These are phyloP conservation scores for Yarrowia yakushimensis DNA, from an alignment of 805 yeast species.

Conservation along the genomic window DNA sequence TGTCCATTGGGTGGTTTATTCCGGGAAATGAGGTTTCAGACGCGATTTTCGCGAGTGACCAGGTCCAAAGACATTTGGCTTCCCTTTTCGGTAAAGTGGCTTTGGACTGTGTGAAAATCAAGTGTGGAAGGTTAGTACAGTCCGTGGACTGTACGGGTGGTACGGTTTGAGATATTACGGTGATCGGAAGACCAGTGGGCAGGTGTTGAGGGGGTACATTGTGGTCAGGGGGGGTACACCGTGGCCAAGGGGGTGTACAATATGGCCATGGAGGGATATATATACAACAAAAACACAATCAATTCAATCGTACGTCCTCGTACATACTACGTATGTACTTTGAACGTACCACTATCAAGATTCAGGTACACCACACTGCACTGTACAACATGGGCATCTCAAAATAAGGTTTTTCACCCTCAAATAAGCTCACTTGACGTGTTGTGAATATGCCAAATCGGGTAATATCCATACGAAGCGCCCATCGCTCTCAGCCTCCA, in stretches of 20 bases:
- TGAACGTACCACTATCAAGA: not conserved
- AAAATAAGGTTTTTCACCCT: not conserved
- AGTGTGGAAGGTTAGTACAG: slow-evolving; percentile 18
- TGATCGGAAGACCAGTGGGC: too few relatives aligned
- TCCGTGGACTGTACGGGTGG: not conserved
- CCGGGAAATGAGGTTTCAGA: not conserved
- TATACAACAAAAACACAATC: too few relatives aligned
- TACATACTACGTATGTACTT: too few relatives aligned
- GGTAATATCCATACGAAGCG: slow-evolving; percentile 20
- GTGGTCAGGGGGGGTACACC: too few relatives aligned
- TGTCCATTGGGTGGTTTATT: slow-evolving; percentile 29
- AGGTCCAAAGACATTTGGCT: not conserved
- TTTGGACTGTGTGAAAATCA: slow-evolving; percentile 9
- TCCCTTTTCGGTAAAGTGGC: slow-evolving; percentile 13
- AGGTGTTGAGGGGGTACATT: too few relatives aligned
- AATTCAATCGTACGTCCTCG: too few relatives aligned
- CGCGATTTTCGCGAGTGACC: not conserved
- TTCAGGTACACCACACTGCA: not conserved
- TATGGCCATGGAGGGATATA: too few relatives aligned
- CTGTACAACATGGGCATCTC: too few relatives aligned
- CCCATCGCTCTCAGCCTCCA: slow-evolving; percentile 17
- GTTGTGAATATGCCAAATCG: slow-evolving; percentile 5
- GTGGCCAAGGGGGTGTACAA: too few relatives aligned
- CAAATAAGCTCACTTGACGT: not conserved
- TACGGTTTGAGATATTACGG: too few relatives aligned